Conservation (phyloP, 2,329 filamentous ascomycete genomes). For the Pyrenochaeta sp. region DNA sequence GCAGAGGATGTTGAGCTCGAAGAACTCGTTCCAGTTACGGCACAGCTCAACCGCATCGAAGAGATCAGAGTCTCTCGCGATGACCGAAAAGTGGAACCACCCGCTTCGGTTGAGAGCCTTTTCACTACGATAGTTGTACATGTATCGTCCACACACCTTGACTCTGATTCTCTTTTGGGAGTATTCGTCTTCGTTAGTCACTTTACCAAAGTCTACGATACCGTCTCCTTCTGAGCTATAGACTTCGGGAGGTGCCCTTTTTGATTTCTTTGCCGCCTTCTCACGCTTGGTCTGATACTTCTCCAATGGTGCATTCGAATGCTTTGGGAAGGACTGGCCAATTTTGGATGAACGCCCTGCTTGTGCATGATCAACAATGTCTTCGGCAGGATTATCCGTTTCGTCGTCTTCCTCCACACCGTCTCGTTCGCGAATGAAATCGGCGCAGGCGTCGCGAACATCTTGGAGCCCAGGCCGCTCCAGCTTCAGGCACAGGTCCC, state of each 20-base stretch:
- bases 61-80: slow-evolving; percentile 59
- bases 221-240: slow-evolving; percentile 18
- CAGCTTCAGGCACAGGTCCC: slow-evolving; percentile 59
- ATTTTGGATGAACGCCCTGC: no score
- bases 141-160: slow-evolving; percentile 57
- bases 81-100: slow-evolving; percentile 61
- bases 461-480: slow-evolving; percentile 60
- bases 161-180: slow-evolving; percentile 53
- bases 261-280: slow-evolving; percentile 33
- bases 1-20: slow-evolving; percentile 57
- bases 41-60: slow-evolving; percentile 57
- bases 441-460: slow-evolving; percentile 61
- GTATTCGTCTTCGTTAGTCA: slow-evolving; percentile 44
- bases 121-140: slow-evolving; percentile 62
- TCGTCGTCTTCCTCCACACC: slow-evolving; percentile 46
- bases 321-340: no score
- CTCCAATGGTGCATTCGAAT: slow-evolving; percentile 20
- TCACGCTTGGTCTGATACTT: slow-evolving; percentile 44
- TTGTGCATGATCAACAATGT: slow-evolving; percentile 13
- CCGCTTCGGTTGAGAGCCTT: slow-evolving; percentile 58
- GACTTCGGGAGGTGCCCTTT: slow-evolving; percentile 1
- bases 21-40: slow-evolving; percentile 62
- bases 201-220: slow-evolving; percentile 48
- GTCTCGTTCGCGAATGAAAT: slow-evolving; percentile 54
- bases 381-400: slow-evolving; percentile 28